Evolutionary conservation across 768 basidiomycete genomes (phyloP).

Genomic region (Aureoboletus auriporus): DNA sequence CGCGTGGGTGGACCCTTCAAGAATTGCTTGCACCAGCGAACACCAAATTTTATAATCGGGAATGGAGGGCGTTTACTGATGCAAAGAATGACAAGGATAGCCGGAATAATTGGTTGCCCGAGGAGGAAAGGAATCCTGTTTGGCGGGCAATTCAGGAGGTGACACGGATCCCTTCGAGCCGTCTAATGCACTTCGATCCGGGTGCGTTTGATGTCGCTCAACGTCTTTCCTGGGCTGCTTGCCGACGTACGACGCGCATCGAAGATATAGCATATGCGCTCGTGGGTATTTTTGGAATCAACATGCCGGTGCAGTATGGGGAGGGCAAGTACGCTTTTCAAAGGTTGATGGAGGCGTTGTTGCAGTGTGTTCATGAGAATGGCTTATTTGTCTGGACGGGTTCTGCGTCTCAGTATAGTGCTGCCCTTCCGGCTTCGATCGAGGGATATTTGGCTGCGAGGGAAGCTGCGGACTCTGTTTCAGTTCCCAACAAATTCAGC

Average conservation of each 20-base stretch:
- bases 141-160: neutral
- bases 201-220: slow-evolving; percentile 1
- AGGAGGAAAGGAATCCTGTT: neutral
- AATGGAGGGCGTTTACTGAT: slow-evolving; percentile 2
- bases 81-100: slow-evolving; percentile 6
- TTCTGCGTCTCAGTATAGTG: slow-evolving; percentile 1
- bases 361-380: neutral
- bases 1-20: neutral
- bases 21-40: slow-evolving; percentile 16
- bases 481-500: slow-evolving; percentile 1
- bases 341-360: slow-evolving; percentile 11
- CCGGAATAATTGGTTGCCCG: neutral
- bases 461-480: neutral
- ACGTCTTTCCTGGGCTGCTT: slow-evolving; percentile 16
- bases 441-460: slow-evolving; percentile 8
- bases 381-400: slow-evolving; percentile 9
- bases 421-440: slow-evolving; percentile 5
- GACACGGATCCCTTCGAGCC: slow-evolving; percentile 1
- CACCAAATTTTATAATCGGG: slow-evolving; percentile 14
- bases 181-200: neutral
- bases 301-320: slow-evolving; percentile 21
- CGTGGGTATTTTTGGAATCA: slow-evolving; percentile 18
- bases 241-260: slow-evolving; percentile 18
- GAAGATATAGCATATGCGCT: slow-evolving; percentile 25
- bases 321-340: slow-evolving; percentile 22